phyloP scores from a whole-genome alignment of 225 moss, liverwort and hornwort species.

The Marchantia polymorpha region DNA sequence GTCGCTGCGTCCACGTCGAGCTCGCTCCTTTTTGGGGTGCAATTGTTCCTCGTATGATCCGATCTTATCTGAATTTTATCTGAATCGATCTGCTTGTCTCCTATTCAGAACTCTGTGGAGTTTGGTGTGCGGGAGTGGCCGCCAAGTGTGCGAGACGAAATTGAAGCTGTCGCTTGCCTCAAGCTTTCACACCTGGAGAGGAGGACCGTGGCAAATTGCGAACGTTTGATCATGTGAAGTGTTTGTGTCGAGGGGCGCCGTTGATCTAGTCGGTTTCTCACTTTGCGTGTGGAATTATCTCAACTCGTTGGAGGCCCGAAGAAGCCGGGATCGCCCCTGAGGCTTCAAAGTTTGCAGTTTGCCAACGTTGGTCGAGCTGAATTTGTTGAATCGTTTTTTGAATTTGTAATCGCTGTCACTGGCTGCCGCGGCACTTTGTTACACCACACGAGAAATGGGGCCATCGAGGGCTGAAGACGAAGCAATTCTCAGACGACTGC shows the following conservation, averaged over 20 bases:
- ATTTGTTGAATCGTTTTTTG: not conserved
- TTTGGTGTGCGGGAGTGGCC: not conserved
- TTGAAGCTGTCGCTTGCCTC: not conserved
- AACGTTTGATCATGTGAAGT: not conserved
- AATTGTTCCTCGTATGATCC: no score
- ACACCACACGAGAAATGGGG: constrained; percentile 4
- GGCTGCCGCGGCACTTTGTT: not conserved
- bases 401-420: not conserved
- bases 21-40: not conserved
- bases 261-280: not conserved
- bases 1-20: not conserved
- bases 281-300: not conserved
- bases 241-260: no score
- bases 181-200: not conserved
- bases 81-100: not conserved
- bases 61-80: not conserved
- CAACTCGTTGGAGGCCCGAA: no score
- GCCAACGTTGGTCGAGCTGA: not conserved
- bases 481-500: constrained; percentile 13
- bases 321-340: not conserved
- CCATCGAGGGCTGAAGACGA: constrained; percentile 1
- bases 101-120: not conserved
- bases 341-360: not conserved
- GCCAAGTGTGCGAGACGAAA: not conserved
- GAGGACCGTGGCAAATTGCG: not conserved